Conservation (phyloP, 192 early-diverging fungal species). For the Phlyctochytrium arcticum region DNA sequence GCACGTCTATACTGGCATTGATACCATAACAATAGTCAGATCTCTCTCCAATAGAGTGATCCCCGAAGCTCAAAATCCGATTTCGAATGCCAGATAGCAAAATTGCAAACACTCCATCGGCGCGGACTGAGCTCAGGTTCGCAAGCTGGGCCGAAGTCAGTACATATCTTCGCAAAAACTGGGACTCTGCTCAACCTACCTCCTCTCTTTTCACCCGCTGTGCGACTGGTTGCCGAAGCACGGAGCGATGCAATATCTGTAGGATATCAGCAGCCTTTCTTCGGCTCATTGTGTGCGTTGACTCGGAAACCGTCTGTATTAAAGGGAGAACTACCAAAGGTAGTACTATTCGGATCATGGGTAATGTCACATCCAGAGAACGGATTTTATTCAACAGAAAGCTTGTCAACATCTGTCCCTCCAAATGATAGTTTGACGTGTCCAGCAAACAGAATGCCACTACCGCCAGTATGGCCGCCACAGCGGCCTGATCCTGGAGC, state of each 20-base stretch:
- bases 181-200: no score
- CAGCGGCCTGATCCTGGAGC: neutral
- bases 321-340: neutral
- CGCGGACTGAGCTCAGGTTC: no score
- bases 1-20: neutral
- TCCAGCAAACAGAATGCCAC: constrained; percentile 8
- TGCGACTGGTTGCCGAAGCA: neutral
- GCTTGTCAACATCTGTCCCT: constrained; percentile 3
- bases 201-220: no score
- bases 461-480: neutral
- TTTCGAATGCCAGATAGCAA: no score
- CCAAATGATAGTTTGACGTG: neutral
- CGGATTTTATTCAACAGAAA: constrained; percentile 12
- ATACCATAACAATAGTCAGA: no score
- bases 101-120: neutral
- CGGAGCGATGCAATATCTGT: constrained; percentile 17
- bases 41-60: no score
- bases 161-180: no score
- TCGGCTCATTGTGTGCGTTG: neutral
- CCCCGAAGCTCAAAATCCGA: no score
- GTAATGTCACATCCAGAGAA: neutral
- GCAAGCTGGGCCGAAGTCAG: no score
- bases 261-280: constrained; percentile 19
- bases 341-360: neutral
- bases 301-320: constrained; percentile 11